These are phyloP conservation scores for Cyberlindnera mycetangii DNA, from an alignment of 805 yeast genomes.

Conservation along the genomic window DNA sequence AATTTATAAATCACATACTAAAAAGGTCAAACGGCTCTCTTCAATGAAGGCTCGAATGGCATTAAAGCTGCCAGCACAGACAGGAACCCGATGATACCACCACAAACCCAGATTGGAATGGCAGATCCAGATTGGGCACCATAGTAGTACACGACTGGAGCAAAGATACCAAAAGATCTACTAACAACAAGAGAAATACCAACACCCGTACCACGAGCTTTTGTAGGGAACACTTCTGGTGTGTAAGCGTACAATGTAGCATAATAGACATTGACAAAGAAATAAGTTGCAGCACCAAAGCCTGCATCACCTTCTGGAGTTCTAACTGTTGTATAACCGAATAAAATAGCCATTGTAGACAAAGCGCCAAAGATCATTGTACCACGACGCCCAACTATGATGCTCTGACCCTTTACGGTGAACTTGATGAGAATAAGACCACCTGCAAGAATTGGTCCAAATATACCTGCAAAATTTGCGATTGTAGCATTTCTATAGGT, in stretches of 20 bases:
- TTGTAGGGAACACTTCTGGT: conserved; percentile 58
- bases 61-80: conserved; percentile 42
- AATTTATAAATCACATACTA: too few species aligned
- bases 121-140: conserved; percentile 46
- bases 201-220: conserved; percentile 55
- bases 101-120: conserved; percentile 61
- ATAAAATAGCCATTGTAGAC: conserved; percentile 53
- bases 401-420: conserved; percentile 8
- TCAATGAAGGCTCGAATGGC: conserved; percentile 49
- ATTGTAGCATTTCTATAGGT: conserved; percentile 48
- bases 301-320: conserved; percentile 51
- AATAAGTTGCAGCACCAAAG: conserved; percentile 46
- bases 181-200: conserved; percentile 56
- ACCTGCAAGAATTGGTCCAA: conserved; percentile 51
- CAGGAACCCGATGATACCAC: conserved; percentile 49
- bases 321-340: conserved; percentile 61
- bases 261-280: conserved; percentile 47
- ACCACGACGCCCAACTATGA: conserved; percentile 51
- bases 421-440: conserved; percentile 22
- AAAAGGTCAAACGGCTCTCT: conserved; percentile 31
- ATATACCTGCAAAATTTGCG: conserved; percentile 42
- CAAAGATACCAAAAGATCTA: conserved; percentile 52
- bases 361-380: conserved; percentile 51
- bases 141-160: conserved; percentile 52
- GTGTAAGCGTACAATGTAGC: conserved; percentile 64